Evolutionary conservation across 2,329 filamentous ascomycete genomes (phyloP).

Genomic region (Blumeriella jaapii): DNA sequence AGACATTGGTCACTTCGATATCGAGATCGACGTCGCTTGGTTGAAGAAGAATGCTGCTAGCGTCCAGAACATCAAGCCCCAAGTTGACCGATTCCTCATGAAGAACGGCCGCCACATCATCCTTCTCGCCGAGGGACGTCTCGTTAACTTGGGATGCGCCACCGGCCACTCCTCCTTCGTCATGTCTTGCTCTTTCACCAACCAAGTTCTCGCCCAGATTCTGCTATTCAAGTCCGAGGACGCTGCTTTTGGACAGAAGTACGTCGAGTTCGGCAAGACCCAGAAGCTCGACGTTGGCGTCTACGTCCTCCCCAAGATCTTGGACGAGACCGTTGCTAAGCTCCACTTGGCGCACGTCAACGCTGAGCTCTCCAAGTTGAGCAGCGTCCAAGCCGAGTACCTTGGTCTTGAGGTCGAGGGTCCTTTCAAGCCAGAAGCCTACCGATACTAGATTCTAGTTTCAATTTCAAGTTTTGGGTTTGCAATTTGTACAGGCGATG

Average conservation of each 20-base stretch:
- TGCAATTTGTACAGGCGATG: constrained; percentile 18
- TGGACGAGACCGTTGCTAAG: constrained; percentile 95
- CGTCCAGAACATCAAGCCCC: constrained; percentile 98
- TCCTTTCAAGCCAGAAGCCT: constrained; percentile 90
- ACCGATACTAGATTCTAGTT: constrained; percentile 28
- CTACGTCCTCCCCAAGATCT: constrained; percentile 96
- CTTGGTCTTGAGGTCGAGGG: constrained; percentile 76
- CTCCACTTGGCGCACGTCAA: constrained; percentile 91
- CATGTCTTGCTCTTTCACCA: constrained; percentile 99
- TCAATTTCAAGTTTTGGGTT: constrained; percentile 8
- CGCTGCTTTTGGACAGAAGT: constrained; percentile 80
- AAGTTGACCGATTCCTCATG: constrained; percentile 97
- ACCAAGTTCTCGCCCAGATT: constrained; percentile 99
- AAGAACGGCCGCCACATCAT: constrained; percentile 92
- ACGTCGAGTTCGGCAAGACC: constrained; percentile 87
- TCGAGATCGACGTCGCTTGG: constrained; percentile 99
- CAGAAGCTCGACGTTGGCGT: constrained; percentile 86
- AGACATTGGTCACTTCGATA: constrained; percentile 99
- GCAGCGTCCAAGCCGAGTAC: constrained; percentile 83
- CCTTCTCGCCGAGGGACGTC: constrained; percentile 93
- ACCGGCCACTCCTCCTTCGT: constrained; percentile 99
- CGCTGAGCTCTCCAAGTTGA: constrained; percentile 83
- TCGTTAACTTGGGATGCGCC: constrained; percentile 98
- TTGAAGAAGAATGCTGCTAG: constrained; percentile 92
- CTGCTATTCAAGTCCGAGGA: constrained; percentile 92